These are phyloP conservation scores for Pestalotiopsis sp. DNA, from an alignment of 2,329 filamentous ascomycete genomes.

Conservation along the genomic window DNA sequence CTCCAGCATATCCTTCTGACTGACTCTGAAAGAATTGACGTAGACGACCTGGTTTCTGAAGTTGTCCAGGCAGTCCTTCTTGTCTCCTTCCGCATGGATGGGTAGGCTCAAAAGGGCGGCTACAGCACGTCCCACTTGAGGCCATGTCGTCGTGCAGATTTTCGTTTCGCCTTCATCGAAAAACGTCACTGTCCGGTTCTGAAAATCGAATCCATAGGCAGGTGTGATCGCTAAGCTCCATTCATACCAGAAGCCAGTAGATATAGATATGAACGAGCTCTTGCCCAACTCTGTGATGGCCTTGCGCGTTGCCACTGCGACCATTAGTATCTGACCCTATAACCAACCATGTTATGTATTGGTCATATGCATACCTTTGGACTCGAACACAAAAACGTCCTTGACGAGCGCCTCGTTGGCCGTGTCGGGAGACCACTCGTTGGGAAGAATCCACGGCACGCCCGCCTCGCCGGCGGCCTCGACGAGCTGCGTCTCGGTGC, in stretches of 20 bases:
- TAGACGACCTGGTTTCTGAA: conserved; percentile 54
- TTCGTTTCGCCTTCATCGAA: conserved; percentile 59
- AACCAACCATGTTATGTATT: neutral
- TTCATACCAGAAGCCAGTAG: conserved; percentile 57
- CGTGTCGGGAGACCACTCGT: conserved; percentile 42
- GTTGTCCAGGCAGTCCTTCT: conserved; percentile 37
- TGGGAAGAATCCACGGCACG: conserved; percentile 59
- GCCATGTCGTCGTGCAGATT: conserved; percentile 47
- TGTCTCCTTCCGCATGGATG: conserved; percentile 31
- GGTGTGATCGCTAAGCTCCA: conserved; percentile 46
- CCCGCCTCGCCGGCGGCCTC: conserved; percentile 57
- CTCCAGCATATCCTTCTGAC: conserved; percentile 67
- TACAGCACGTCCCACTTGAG: conserved; percentile 48
- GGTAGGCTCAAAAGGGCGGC: conserved; percentile 53
- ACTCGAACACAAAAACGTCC: conserved; percentile 32
- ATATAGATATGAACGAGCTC: conserved; percentile 45
- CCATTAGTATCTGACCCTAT: neutral
- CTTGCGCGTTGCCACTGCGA: conserved; percentile 25
- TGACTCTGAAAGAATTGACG: conserved; percentile 58
- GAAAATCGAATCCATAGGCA: conserved; percentile 52
- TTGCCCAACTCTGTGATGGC: conserved; percentile 42
- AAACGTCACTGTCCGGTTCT: conserved; percentile 40
- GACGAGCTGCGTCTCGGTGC: conserved; percentile 52
- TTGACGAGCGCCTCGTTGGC: conserved; percentile 36
- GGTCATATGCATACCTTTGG: conserved; percentile 16